Percentiles rank a stretch among this genome's conserved stretches.
phyloP scores from a whole-genome alignment of 164 flowering plant genomes.

The Nelumbo lutea region DNA sequence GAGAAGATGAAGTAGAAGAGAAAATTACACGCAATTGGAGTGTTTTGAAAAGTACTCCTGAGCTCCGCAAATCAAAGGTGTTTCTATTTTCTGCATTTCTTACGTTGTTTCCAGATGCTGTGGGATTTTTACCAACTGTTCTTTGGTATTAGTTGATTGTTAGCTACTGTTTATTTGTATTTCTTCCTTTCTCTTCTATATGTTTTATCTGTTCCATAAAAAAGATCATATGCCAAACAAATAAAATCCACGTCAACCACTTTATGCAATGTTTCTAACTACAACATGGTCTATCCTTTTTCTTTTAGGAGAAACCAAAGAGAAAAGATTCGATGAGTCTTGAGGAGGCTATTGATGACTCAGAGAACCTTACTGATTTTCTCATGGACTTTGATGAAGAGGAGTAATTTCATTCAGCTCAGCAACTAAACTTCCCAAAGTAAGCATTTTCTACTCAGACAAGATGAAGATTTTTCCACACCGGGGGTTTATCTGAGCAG shows the following conservation, averaged over 20 bases:
- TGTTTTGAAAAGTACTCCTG: slow-evolving; percentile 66
- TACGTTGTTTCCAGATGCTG: too few species aligned
- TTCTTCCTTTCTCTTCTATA: too few species aligned
- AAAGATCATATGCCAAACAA: too few species aligned
- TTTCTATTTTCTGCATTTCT: not conserved
- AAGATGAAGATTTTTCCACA: not conserved
- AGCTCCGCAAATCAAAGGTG: slow-evolving; percentile 74
- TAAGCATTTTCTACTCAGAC: not conserved
- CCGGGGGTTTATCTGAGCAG: not conserved
- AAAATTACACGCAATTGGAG: slow-evolving; percentile 89
- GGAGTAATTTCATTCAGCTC: slow-evolving; percentile 18
- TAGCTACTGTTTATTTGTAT: too few species aligned
- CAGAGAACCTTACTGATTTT: slow-evolving; percentile 89
- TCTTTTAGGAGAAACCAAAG: slow-evolving; percentile 58
- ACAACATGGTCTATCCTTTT: not conserved
- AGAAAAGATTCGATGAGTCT: slow-evolving; percentile 47
- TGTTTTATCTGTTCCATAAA: too few species aligned
- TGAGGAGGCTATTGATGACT: slow-evolving; percentile 79
- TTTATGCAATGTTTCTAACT: not conserved
- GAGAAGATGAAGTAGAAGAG: slow-evolving; percentile 48
- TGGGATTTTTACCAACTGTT: too few species aligned
- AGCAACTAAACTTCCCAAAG: not conserved
- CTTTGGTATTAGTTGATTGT: too few species aligned
- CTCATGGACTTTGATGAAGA: slow-evolving; percentile 89
- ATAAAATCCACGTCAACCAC: not conserved